Evolutionary conservation across 2,329 filamentous ascomycete species (phyloP).

Genomic region (Allantophomopsis cytisporea): DNA sequence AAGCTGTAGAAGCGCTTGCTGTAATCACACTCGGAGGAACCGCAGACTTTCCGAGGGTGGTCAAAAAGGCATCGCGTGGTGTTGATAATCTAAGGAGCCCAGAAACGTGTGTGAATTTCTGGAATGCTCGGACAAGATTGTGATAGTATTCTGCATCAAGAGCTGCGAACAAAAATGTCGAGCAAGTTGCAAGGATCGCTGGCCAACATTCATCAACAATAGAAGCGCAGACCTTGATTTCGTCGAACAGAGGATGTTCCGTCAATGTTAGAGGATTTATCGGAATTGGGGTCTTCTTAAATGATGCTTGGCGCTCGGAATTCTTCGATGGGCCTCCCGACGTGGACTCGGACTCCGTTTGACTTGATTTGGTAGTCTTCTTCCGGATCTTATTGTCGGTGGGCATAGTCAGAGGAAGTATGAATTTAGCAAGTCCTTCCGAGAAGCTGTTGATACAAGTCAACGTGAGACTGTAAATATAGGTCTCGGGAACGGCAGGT

Average conservation of each 20-base stretch:
- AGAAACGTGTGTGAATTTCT: constrained; percentile 89
- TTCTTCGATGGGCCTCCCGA: background rate
- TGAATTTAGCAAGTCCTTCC: constrained; percentile 84
- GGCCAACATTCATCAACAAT: constrained; percentile 94
- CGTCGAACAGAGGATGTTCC: constrained; percentile 55
- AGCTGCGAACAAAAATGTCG: constrained; percentile 85
- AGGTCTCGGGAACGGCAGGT: constrained; percentile 76
- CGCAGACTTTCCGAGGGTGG: constrained; percentile 83
- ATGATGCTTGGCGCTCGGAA: constrained; percentile 42
- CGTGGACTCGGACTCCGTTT: constrained; percentile 2
- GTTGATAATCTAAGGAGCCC: constrained; percentile 75
- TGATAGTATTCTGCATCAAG: constrained; percentile 93
- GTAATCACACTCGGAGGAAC: constrained; percentile 69
- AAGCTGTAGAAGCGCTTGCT: constrained; percentile 33
- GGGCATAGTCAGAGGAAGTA: constrained; percentile 80
- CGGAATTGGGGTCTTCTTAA: constrained; percentile 64
- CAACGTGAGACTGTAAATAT: constrained; percentile 79
- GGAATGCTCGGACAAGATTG: constrained; percentile 78
- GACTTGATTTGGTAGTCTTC: constrained; percentile 15
- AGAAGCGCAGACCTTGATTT: constrained; percentile 64
- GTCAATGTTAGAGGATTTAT: constrained; percentile 70
- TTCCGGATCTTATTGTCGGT: constrained; percentile 46
- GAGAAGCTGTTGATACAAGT: constrained; percentile 84
- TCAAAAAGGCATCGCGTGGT: constrained; percentile 86
- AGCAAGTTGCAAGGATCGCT: constrained; percentile 85